Evolutionary conservation across 2,329 filamentous ascomycete species (phyloP).

Genomic region (Aureobasidium sp.): DNA sequence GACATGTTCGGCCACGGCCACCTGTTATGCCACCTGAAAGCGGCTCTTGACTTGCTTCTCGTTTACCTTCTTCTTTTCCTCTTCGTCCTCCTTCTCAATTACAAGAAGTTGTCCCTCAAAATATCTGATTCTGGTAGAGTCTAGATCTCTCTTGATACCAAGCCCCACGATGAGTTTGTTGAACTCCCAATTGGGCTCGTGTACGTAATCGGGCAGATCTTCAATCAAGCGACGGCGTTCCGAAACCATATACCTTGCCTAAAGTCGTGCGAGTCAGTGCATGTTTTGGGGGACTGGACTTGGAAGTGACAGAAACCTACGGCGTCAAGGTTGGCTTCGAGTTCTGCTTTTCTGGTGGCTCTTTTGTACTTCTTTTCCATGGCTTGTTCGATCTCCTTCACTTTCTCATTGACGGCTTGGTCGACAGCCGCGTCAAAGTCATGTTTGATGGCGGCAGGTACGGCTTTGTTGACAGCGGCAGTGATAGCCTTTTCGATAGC

Average conservation of each 20-base stretch:
- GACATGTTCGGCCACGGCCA: not conserved
- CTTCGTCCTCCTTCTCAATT: no score
- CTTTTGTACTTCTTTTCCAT: not conserved
- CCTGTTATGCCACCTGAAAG: no score
- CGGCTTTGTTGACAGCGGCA: not conserved
- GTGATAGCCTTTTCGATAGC: not conserved
- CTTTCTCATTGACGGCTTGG: not conserved
- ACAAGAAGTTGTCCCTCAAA: no score
- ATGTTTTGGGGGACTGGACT: not conserved
- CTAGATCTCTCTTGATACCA: no score
- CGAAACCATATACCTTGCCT: not conserved
- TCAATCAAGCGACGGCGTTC: not conserved
- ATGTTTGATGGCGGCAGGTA: not conserved
- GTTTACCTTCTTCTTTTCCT: no score
- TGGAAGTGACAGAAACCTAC: not conserved
- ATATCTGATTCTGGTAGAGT: no score
- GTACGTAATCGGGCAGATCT: not conserved
- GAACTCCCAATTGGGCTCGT: no score
- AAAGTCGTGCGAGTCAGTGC: not conserved
- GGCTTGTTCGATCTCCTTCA: not conserved
- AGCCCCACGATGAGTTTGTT: no score
- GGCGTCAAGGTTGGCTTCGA: not conserved
- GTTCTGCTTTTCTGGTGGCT: not conserved
- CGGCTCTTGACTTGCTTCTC: no score
- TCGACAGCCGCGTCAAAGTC: no score